Evolutionary conservation across 495 filamentous ascomycete species (phyloP), one percentile per base, ranked within the genome.

Genomic region (Trichoderma erinaceum): DNA sequence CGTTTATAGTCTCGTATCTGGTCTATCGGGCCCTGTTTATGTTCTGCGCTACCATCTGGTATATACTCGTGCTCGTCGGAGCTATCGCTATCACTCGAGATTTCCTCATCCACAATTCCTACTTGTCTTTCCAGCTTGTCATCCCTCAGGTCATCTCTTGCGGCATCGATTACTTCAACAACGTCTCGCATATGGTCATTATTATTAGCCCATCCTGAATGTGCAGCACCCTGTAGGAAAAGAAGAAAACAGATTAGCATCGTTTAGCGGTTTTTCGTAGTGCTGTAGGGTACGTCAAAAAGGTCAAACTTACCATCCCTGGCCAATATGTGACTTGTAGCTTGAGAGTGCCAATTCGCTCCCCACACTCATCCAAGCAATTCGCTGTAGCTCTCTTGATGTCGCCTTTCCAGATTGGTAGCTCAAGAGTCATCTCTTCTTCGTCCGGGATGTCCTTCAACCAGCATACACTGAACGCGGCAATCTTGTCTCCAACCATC

Each of bases 391-490:
- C 80, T 32, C 65, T 41, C 21, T 66, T 44, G 43, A 25, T 50
- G 27, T 66, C 79, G 41, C 80, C 80, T 70, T 78, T 80, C 82
- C 82, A 91, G 16, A 92, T 82, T 38, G 82, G 76, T 6, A 92
- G 66, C 13, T 69, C 76, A 11, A 88, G 74, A 0, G 77, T 82
- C 27, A 79, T 71, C 25, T 86, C 82, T 72, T 89, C 85, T 56
- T 88, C 87, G 52, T 92, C 89, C 0, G 81, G 81, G 0, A 92
- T 77, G 35, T 88, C 84, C 58, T 84, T 82, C 16, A 91, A 80
- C 89, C 89, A 91, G 10, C 90, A 74, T 4, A 90, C 77, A 0
- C 83, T 87, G 64, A 90, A 85, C 0, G 85, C 89, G 0, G 83
- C 75, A 0, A 83, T 86, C 38, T 83, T 83, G 64, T 88, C 85